Percentiles rank a stretch among this genome's conserved stretches.
phyloP scores from a whole-genome alignment of 2,329 filamentous ascomycete genomes.

The Penicillium sp. region DNA sequence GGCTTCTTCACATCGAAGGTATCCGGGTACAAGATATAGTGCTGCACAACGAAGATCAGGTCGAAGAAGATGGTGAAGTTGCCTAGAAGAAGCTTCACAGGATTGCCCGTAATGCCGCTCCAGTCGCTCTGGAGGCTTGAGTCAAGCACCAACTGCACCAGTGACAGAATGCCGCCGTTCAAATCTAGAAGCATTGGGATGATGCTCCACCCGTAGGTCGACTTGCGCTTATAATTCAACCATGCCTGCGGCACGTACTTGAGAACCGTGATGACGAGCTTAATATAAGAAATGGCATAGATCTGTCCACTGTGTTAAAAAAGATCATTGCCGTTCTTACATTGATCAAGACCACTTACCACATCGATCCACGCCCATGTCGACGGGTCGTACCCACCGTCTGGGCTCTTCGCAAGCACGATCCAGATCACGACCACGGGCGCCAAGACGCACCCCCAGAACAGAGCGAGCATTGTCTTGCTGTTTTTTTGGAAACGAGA shows the following conservation, averaged over 20 bases:
- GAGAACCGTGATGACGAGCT: constrained; percentile 80
- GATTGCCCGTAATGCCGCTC: constrained; percentile 87
- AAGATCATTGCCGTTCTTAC: not conserved
- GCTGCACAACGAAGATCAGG: constrained; percentile 79
- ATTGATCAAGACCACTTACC: constrained; percentile 41
- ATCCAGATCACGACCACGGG: constrained; percentile 38
- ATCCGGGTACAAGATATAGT: constrained; percentile 72
- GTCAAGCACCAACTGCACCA: constrained; percentile 80
- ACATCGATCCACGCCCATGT: constrained; percentile 65
- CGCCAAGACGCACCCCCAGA: constrained; percentile 62
- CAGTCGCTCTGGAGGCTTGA: constrained; percentile 81
- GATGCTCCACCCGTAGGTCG: constrained; percentile 86
- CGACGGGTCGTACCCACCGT: constrained; percentile 46
- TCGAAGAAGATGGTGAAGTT: constrained; percentile 88
- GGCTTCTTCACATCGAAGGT: constrained; percentile 17
- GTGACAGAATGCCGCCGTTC: constrained; percentile 73
- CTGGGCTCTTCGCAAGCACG: constrained; percentile 42
- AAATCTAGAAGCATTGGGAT: constrained; percentile 80
- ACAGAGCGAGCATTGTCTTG: constrained; percentile 65
- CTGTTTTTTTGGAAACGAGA: constrained; percentile 55
- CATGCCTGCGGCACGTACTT: constrained; percentile 90
- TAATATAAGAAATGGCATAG: constrained; percentile 78
- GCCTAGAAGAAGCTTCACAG: constrained; percentile 81
- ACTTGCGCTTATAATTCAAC: constrained; percentile 79
- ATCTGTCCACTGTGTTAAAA: constrained; percentile 41